Conservation (phyloP, 495 filamentous ascomycete species). For the Podospora sp. region DNA sequence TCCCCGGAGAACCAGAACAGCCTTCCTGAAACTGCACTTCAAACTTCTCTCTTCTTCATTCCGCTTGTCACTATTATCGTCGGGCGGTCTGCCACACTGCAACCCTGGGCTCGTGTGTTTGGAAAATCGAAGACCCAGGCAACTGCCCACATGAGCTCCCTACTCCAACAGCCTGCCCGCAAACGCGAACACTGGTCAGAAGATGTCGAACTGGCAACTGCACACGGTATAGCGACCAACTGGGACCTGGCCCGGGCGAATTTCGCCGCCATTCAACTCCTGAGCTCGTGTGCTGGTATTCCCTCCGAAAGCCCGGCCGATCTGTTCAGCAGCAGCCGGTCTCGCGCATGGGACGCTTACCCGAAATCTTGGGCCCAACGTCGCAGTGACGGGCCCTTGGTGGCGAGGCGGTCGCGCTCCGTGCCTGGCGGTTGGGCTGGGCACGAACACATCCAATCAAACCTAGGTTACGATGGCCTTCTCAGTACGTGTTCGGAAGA, state of each 20-base stretch:
- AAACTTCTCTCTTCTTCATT: too few species aligned
- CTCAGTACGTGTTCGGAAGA: slow-evolving; percentile 9
- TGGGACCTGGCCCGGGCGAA: slow-evolving; percentile 10
- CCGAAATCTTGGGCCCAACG: background rate
- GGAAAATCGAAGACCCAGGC: background rate
- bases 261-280: slow-evolving; percentile 13
- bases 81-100: too few species aligned
- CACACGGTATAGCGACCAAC: background rate
- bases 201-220: background rate
- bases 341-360: background rate
- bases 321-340: background rate
- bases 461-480: slow-evolving; percentile 8
- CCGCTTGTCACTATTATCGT: too few species aligned
- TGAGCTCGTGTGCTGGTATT: background rate
- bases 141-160: background rate
- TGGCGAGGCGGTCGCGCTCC: background rate
- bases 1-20: too few species aligned
- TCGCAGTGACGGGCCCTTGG: background rate
- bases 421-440: background rate
- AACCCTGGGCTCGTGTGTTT: too few species aligned
- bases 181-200: background rate
- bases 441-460: background rate
- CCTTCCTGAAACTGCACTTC: too few species aligned
- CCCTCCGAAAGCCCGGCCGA: background rate
- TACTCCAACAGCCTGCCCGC: background rate